Base-by-base conservation (phyloP, 2,329 filamentous ascomycete species). In the Alternaria sp. region DNA sequence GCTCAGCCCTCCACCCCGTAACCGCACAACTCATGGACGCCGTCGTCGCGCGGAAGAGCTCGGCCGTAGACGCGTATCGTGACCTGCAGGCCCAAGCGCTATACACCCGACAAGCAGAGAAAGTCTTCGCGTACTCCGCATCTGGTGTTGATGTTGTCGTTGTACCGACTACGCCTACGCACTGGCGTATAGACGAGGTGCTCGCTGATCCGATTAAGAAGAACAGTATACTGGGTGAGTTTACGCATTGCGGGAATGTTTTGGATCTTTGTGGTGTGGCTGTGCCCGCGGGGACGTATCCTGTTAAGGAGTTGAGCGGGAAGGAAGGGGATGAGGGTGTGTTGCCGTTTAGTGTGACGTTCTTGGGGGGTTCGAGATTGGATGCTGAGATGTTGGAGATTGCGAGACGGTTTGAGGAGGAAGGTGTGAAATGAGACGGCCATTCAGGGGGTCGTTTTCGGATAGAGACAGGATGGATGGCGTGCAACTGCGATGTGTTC, bases 161-260 rank as follows among this genome's bases (percentile, higher is more conserved):
- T 0, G 86, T 89, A 2, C 88, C 88, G 0, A 89, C 87, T 0
- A 80, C 86, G 14, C 76, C 76, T 9, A 77, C 73, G 21, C 75
- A 78, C 47, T 87, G 87, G 43, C 87, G 83, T 0, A 81, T 88
- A 4, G 79, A 82, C 18, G 82, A 87, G 61, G 81, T 89, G 50
- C 77, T 81, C 2, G 76, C 76, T 3, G 84, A 87, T 45, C 87
- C 87, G 0, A 80, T 89, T 21, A 76, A 74, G 15, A 82, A 85
- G 70, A 89, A 89, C 67, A 85, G 85, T 5, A 75, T 81, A 4
- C 53, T 78, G 15, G 76, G 76, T 2, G 75, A 75, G 43, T 89
- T 88, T 60, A 88, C 87, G 0, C 87, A 89, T 70, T 88, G 86
- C 70, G 88, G 84, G 15, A 89, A 89, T 68, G 86, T 89, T 26